These are phyloP conservation scores for Erigeron canadensis DNA, from an alignment of 129 eudicot genomes.

Conservation along the genomic window DNA sequence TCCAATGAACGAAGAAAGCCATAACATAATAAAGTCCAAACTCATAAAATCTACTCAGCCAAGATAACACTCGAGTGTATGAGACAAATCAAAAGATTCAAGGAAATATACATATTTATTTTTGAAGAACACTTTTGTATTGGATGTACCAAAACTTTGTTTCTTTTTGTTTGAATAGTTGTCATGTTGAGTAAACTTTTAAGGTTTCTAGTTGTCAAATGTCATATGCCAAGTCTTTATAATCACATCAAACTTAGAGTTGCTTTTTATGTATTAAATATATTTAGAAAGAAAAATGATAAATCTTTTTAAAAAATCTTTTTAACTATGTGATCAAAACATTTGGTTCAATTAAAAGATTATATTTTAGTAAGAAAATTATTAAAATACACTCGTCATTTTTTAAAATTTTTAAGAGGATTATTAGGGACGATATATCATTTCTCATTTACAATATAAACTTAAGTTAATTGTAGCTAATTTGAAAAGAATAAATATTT, in stretches of 20 bases:
- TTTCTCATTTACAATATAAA: no score
- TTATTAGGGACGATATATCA: no score
- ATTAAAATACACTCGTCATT: no score
- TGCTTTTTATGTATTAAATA: constrained; percentile 7
- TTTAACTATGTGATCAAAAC: no score
- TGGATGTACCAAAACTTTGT: constrained; percentile 24
- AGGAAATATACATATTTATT: neutral
- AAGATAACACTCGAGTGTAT: neutral
- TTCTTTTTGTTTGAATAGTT: constrained; percentile 33
- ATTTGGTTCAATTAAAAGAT: no score
- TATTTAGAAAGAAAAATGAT: no score
- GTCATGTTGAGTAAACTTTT: constrained; percentile 44
- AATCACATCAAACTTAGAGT: constrained; percentile 15
- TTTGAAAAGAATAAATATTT: no score
- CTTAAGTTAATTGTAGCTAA: no score
- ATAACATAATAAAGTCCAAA: neutral
- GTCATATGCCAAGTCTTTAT: constrained; percentile 31
- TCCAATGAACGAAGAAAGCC: no score
- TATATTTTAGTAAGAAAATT: no score
- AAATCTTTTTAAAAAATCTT: no score
- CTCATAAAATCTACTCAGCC: neutral
- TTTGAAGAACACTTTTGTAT: constrained; percentile 21
- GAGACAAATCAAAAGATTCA: constrained; percentile 6
- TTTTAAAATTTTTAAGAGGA: no score
- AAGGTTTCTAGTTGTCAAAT: constrained; percentile 42